Evolutionary conservation across 805 yeast species (phyloP).

Genomic region (Blastobotrys terrestris): DNA sequence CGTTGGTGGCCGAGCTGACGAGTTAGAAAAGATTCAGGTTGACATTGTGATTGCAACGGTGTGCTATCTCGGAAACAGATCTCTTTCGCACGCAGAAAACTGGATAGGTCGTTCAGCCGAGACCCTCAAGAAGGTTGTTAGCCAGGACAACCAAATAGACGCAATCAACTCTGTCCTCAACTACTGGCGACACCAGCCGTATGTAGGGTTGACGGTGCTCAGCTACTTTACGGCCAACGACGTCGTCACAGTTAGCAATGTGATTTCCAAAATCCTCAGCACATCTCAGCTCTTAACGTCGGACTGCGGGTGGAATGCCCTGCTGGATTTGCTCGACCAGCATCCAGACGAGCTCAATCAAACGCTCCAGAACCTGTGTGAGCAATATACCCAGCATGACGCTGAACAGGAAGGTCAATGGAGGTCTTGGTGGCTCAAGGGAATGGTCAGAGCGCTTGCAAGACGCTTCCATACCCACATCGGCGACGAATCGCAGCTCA

Average conservation of each 20-base stretch:
- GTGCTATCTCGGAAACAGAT: slow-evolving; percentile 80
- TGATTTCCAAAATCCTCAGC: not conserved
- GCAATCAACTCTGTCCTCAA: slow-evolving; percentile 52
- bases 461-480: not conserved
- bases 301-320: not conserved
- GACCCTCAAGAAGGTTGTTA: slow-evolving; percentile 29
- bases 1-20: slow-evolving; percentile 31
- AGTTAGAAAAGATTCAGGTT: slow-evolving; percentile 43
- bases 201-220: slow-evolving; percentile 55
- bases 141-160: slow-evolving; percentile 28
- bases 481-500: not conserved
- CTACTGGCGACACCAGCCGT: slow-evolving; percentile 61
- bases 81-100: slow-evolving; percentile 68
- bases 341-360: not conserved
- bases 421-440: not conserved
- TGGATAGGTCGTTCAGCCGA: slow-evolving; percentile 40
- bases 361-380: not conserved
- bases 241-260: slow-evolving; percentile 33
- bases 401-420: not conserved
- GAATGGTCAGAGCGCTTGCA: not conserved
- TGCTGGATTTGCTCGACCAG: not conserved
- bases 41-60: slow-evolving; percentile 63
- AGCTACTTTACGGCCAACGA: slow-evolving; percentile 45
- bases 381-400: not conserved
- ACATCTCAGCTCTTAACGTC: not conserved